Conservation (phyloP, 1,139 yeast genomes). For the Diutina neorugosa region DNA sequence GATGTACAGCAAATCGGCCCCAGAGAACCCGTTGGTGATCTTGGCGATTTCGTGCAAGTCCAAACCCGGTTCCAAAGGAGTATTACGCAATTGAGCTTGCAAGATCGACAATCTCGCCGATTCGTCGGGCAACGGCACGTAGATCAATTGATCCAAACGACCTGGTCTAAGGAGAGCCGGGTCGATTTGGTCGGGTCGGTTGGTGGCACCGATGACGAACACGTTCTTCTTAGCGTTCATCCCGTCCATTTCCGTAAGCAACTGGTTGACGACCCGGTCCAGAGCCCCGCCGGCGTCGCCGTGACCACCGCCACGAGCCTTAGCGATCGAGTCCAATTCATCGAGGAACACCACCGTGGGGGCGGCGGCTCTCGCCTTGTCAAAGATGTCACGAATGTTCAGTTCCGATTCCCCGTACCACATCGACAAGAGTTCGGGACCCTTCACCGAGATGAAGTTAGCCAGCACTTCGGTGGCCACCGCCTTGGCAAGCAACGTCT, state of each 20-base stretch:
- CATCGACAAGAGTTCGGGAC: constrained; percentile 95
- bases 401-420: constrained; percentile 99
- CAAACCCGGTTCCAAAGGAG: constrained; percentile 96
- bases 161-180: constrained; percentile 99
- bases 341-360: constrained; percentile 97
- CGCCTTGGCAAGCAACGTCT: constrained; percentile 92
- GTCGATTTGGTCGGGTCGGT: constrained; percentile 97
- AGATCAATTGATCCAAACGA: constrained; percentile 94
- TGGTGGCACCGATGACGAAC: constrained; percentile 97
- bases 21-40: constrained; percentile 92
- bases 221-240: constrained; percentile 99
- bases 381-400: constrained; percentile 92
- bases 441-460: constrained; percentile 91
- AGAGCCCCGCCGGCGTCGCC: constrained; percentile 99
- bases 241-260: constrained; percentile 99
- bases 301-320: constrained; percentile 83
- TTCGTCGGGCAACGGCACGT: constrained; percentile 97
- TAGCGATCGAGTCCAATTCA: constrained; percentile 95
- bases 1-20: constrained; percentile 96
- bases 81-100: constrained; percentile 92
- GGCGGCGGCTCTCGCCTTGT: constrained; percentile 97
- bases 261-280: constrained; percentile 96
- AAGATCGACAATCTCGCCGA: constrained; percentile 85
- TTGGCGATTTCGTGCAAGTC: constrained; percentile 82
- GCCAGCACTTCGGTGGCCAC: constrained; percentile 98